Conservation (phyloP, 768 basidiomycete species). For the Hericium rajendrae region DNA sequence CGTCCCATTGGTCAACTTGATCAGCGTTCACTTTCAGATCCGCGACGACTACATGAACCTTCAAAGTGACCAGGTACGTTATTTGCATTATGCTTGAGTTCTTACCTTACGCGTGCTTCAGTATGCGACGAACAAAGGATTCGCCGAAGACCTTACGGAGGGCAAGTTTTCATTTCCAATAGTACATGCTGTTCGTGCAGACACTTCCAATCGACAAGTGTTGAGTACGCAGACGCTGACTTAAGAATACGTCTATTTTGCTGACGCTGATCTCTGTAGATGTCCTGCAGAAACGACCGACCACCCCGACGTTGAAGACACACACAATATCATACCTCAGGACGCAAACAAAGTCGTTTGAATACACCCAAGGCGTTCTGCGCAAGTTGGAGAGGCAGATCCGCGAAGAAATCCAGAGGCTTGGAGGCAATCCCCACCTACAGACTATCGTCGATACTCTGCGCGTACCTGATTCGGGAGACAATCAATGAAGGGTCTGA, state of each 20-base stretch:
- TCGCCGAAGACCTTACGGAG: slow-evolving; percentile 90
- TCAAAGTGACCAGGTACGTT: slow-evolving; percentile 66
- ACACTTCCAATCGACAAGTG: slow-evolving; percentile 68
- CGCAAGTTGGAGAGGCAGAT: neutral
- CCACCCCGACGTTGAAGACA: slow-evolving; percentile 66
- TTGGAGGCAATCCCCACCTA: neutral
- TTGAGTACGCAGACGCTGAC: slow-evolving; percentile 48
- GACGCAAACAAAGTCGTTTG: neutral
- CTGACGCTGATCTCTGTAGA: slow-evolving; percentile 35
- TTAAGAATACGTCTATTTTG: neutral
- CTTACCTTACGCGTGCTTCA: slow-evolving; percentile 19
- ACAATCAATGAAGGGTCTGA: too few relatives aligned
- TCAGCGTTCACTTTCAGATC: slow-evolving; percentile 94
- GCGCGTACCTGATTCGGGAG: neutral
- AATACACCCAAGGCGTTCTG: neutral
- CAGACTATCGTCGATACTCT: neutral
- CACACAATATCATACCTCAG: neutral
- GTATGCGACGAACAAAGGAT: slow-evolving; percentile 82
- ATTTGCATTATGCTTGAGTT: neutral
- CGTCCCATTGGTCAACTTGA: slow-evolving; percentile 85
- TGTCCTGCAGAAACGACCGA: slow-evolving; percentile 81
- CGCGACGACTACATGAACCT: slow-evolving; percentile 97
- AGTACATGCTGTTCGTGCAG: slow-evolving; percentile 79
- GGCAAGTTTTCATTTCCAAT: slow-evolving; percentile 98
- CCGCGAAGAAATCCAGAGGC: neutral